Percentiles rank a stretch among this genome's conserved stretches.
phyloP scores from a whole-genome alignment of 805 yeast species.

The Tetrapisispora pingtungensis region DNA sequence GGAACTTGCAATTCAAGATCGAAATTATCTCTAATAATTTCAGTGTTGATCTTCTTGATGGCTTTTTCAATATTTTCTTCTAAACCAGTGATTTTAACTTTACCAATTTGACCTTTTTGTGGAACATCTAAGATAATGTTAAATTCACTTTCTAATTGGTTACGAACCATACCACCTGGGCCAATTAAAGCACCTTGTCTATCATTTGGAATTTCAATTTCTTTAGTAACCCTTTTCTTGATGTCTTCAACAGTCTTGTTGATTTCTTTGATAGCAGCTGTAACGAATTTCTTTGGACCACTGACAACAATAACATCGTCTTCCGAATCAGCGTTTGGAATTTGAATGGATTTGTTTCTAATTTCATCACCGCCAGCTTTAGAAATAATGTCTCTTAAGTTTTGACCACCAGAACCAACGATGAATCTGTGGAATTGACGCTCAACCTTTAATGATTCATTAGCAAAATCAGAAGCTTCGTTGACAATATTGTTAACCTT shows the following conservation, averaged over 20 bases:
- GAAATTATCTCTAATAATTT: slow-evolving; percentile 50
- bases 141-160: slow-evolving; percentile 59
- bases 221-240: slow-evolving; percentile 48
- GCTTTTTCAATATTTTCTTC: slow-evolving; percentile 58
- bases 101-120: slow-evolving; percentile 39
- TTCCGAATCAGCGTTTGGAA: slow-evolving; percentile 61
- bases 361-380: slow-evolving; percentile 60
- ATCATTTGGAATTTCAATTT: slow-evolving; percentile 52
- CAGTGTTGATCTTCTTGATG: slow-evolving; percentile 44
- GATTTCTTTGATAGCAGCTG: slow-evolving; percentile 52
- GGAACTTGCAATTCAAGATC: slow-evolving; percentile 49
- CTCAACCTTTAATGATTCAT: slow-evolving; percentile 53
- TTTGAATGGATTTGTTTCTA: slow-evolving; percentile 33
- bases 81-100: slow-evolving; percentile 50
- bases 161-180: slow-evolving; percentile 66
- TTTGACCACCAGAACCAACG: slow-evolving; percentile 71
- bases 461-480: slow-evolving; percentile 52
- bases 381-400: slow-evolving; percentile 59
- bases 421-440: slow-evolving; percentile 65
- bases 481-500: slow-evolving; percentile 53
- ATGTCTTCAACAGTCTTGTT: slow-evolving; percentile 51
- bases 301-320: slow-evolving; percentile 48
- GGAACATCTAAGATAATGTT: slow-evolving; percentile 61
- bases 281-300: slow-evolving; percentile 72
- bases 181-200: slow-evolving; percentile 75